Evolutionary conservation across 2,329 filamentous ascomycete species (phyloP).

Genomic region (Cladosporium sp.): DNA sequence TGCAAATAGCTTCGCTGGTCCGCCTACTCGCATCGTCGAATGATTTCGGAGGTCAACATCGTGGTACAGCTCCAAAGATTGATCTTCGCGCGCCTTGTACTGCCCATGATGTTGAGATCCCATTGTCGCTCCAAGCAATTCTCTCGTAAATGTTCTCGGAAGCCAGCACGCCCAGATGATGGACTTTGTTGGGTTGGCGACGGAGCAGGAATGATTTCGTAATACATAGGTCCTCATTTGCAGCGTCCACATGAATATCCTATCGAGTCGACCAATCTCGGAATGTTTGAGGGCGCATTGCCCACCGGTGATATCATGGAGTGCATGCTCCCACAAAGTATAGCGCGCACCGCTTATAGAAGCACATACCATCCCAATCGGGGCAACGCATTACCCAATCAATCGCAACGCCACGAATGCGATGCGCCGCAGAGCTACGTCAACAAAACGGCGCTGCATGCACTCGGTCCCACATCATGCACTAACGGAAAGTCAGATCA

Average conservation of each 20-base stretch:
- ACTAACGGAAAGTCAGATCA: not conserved
- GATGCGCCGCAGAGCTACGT: not conserved
- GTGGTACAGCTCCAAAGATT: not conserved
- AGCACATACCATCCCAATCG: not conserved
- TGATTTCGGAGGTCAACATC: not conserved
- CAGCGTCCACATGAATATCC: not conserved
- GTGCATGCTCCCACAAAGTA: not conserved
- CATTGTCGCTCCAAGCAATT: not conserved
- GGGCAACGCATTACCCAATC: not conserved
- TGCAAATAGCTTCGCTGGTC: not conserved
- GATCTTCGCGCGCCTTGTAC: not conserved
- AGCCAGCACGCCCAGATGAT: not conserved
- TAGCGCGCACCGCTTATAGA: not conserved
- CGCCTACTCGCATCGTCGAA: conserved; percentile 8
- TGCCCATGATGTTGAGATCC: too few species aligned
- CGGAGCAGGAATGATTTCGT: not conserved
- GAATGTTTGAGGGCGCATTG: not conserved
- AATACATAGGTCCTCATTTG: too few species aligned
- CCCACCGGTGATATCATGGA: not conserved
- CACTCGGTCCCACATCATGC: not conserved
- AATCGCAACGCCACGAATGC: not conserved
- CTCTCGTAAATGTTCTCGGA: not conserved
- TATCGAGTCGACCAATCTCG: not conserved
- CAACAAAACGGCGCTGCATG: conserved; percentile 9
- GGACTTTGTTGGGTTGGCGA: too few species aligned